These are phyloP conservation scores for Ascochyta koolunga DNA, from an alignment of 2,329 filamentous ascomycete species.

Conservation along the genomic window DNA sequence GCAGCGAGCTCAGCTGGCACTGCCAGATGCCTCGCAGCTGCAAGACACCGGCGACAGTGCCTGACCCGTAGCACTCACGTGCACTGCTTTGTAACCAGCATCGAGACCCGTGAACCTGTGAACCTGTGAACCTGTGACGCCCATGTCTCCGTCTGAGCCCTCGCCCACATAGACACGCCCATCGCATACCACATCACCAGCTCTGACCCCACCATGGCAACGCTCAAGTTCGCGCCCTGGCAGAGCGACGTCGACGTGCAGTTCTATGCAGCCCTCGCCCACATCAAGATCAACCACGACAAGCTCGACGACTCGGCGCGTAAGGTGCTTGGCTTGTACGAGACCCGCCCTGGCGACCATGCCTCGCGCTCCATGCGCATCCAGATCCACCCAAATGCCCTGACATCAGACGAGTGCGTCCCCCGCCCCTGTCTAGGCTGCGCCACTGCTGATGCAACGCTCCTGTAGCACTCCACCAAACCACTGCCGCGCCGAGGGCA, in stretches of 20 bases:
- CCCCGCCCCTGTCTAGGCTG: not conserved
- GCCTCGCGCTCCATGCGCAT: slow-evolving; percentile 82
- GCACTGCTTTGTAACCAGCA: slow-evolving; percentile 17
- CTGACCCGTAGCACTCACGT: slow-evolving; percentile 28
- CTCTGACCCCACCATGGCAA: slow-evolving; percentile 47
- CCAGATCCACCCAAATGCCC: slow-evolving; percentile 85
- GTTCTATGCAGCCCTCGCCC: slow-evolving; percentile 92
- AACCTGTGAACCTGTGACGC: slow-evolving; percentile 39
- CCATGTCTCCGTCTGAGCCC: not conserved
- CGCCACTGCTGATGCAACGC: slow-evolving; percentile 18
- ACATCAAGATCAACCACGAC: slow-evolving; percentile 94
- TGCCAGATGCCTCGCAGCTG: slow-evolving; percentile 2
- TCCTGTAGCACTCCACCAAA: slow-evolving; percentile 38
- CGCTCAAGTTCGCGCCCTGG: slow-evolving; percentile 83
- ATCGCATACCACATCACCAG: not conserved
- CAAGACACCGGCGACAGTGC: slow-evolving; percentile 30
- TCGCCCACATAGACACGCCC: not conserved
- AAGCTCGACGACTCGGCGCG: slow-evolving; percentile 94
- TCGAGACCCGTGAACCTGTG: slow-evolving; percentile 27
- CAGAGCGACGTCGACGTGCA: slow-evolving; percentile 92
- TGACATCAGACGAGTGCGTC: slow-evolving; percentile 81
- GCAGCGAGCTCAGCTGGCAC: slow-evolving; percentile 8
- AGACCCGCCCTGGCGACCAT: slow-evolving; percentile 73
- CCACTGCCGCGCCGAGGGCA: slow-evolving; percentile 84
- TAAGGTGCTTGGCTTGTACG: slow-evolving; percentile 85